phyloP scores from a whole-genome alignment of 768 basidiomycete species.

The Chlorophyllum brunneum region DNA sequence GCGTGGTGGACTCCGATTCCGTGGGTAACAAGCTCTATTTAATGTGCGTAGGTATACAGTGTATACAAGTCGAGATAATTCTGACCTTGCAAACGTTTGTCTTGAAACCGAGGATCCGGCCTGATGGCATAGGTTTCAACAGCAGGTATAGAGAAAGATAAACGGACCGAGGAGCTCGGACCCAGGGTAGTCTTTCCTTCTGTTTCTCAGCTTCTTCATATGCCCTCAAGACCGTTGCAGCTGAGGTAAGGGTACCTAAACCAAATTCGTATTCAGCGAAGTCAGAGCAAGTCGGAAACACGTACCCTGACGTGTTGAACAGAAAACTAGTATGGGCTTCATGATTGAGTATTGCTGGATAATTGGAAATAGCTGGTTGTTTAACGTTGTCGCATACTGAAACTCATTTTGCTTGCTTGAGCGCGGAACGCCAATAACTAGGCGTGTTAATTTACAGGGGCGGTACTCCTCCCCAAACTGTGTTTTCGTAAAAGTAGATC shows the following conservation, averaged over 20 bases:
- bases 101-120: constrained; percentile 52
- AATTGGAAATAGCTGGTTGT: constrained; percentile 67
- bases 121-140: constrained; percentile 30
- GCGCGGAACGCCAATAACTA: constrained; percentile 69
- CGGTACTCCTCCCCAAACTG: constrained; percentile 94
- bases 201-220: constrained; percentile 54
- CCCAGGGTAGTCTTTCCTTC: constrained; percentile 64
- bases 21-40: constrained; percentile 52
- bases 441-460: constrained; percentile 73
- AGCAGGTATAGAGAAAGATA: background rate
- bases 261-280: background rate
- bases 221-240: constrained; percentile 72
- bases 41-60: background rate
- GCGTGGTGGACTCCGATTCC: constrained; percentile 95
- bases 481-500: background rate
- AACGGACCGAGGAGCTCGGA: constrained; percentile 47
- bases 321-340: constrained; percentile 88
- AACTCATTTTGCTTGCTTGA: constrained; percentile 73
- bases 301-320: constrained; percentile 80
- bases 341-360: constrained; percentile 69
- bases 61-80: background rate
- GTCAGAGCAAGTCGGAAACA: background rate
- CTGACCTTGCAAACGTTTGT: constrained; percentile 61
- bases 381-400: constrained; percentile 64
- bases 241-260: constrained; percentile 60